Conservation (phyloP, 208 protist species). For the Leishmania martiniquensis region DNA sequence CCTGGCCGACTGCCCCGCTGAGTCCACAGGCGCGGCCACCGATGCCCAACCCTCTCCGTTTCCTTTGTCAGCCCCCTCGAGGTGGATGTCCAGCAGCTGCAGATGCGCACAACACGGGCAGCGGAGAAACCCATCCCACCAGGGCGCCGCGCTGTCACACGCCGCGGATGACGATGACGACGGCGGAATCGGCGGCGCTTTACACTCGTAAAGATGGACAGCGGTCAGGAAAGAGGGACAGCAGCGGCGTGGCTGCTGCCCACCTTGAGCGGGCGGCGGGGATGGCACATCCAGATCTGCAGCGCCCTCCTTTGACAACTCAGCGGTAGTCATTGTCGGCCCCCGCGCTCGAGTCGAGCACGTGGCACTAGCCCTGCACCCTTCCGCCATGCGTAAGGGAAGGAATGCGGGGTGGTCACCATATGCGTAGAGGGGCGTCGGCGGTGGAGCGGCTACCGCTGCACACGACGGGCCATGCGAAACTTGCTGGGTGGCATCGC, state of each 20-base stretch:
- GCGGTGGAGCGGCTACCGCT: neutral
- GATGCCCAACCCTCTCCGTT: neutral
- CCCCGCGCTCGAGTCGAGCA: neutral
- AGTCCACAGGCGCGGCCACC: neutral
- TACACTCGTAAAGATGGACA: conserved; percentile 19
- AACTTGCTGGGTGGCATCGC: neutral
- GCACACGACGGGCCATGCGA: neutral
- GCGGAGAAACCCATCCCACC: neutral
- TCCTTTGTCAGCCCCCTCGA: conserved; percentile 3
- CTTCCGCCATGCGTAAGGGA: neutral
- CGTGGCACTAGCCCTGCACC: neutral
- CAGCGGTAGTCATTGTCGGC: neutral
- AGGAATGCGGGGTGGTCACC: conserved; percentile 13
- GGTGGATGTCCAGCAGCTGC: neutral
- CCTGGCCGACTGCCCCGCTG: neutral
- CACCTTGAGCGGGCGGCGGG: neutral
- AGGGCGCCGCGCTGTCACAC: neutral
- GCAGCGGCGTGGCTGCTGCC: neutral
- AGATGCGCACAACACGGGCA: conserved; percentile 3
- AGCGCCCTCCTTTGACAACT: neutral
- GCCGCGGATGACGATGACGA: neutral
- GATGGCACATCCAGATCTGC: neutral
- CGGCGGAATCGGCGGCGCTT: conserved; percentile 3
- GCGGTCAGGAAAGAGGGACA: conserved; percentile 2
- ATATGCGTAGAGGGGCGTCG: conserved; percentile 16